Percentiles rank a stretch among this genome's conserved stretches.
Conservation (phyloP, 164 flowering plant species). For the Vitis amurensis region DNA sequence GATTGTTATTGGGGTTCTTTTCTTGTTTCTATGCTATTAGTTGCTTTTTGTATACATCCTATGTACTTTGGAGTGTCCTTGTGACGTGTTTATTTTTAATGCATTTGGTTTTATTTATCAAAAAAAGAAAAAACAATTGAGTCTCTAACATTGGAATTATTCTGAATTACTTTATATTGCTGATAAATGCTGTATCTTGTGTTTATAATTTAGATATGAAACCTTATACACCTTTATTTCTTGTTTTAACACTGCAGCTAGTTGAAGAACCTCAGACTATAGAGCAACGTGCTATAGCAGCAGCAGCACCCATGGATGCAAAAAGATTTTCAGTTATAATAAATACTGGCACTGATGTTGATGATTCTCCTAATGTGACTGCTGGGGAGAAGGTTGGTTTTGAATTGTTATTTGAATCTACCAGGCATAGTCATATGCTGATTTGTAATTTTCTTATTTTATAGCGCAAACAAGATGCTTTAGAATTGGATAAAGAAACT, state of each 20-base stretch:
- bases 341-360: slow-evolving; percentile 22
- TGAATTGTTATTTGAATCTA: neutral
- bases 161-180: neutral
- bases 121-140: neutral
- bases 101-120: no score
- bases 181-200: neutral
- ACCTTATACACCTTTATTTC: neutral
- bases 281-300: slow-evolving; percentile 65
- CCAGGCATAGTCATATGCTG: slow-evolving; percentile 11
- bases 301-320: slow-evolving; percentile 65
- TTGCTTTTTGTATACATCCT: no score
- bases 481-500: slow-evolving; percentile 41
- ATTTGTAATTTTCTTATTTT: slow-evolving; percentile 9
- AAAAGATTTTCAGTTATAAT: slow-evolving; percentile 54
- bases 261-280: slow-evolving; percentile 33
- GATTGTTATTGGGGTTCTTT: no score
- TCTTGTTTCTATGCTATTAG: no score
- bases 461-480: slow-evolving; percentile 60
- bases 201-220: neutral
- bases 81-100: no score
- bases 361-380: slow-evolving; percentile 10
- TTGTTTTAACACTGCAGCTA: slow-evolving; percentile 26
- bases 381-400: slow-evolving; percentile 70
- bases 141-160: neutral
- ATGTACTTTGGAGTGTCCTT: no score